Conservation (phyloP, 176 grass and related monocot species). For the Lolium perenne region DNA sequence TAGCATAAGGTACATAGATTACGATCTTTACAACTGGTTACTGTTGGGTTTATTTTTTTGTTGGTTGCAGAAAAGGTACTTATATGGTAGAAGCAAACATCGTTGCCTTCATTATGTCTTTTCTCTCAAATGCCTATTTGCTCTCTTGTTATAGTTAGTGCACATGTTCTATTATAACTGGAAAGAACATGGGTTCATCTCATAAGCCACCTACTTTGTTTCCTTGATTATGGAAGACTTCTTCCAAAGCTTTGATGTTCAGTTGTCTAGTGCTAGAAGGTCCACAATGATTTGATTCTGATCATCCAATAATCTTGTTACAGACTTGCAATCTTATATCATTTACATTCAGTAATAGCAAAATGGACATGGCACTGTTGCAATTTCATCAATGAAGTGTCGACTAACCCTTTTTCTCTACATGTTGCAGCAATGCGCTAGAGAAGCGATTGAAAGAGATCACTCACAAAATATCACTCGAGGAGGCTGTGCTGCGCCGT, state of each 20-base stretch:
- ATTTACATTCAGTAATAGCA: neutral
- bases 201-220: neutral
- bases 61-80: conserved; percentile 11
- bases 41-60: neutral
- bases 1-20: conserved; percentile 69
- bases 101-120: neutral
- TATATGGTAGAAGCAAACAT: neutral
- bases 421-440: conserved; percentile 60
- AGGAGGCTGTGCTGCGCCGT: conserved; percentile 67
- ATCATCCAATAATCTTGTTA: neutral
- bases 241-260: neutral
- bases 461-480: conserved; percentile 50
- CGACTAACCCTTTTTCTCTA: conserved; percentile 8
- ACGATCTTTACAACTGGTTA: neutral
- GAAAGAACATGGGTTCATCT: neutral
- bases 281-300: neutral
- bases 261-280: neutral
- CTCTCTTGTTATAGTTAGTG: neutral
- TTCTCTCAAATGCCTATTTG: neutral
- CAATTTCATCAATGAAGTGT: neutral
- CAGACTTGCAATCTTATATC: neutral
- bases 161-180: neutral
- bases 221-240: conserved; percentile 7
- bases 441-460: conserved; percentile 72
- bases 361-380: neutral